Evolutionary conservation across 768 basidiomycete genomes (phyloP), one percentile per base, ranked within the genome.

Genomic region (Phaeolepiota aurea): DNA sequence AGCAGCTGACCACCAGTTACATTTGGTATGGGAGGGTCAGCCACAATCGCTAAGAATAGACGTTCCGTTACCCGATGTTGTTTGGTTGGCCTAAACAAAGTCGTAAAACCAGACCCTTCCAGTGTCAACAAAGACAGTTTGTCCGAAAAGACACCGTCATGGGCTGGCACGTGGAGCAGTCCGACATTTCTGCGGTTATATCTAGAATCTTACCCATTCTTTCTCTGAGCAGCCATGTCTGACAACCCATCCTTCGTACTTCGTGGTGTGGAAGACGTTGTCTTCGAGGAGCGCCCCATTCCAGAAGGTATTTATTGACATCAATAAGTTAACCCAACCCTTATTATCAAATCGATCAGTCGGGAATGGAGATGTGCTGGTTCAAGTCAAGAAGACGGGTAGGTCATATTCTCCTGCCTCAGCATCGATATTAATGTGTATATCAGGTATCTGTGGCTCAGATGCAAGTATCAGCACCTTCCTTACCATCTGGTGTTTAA

Each of bases 311-410:
- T 44, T 74, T 50, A 41, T 32, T 4, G 12, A 13, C 28, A 18
- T 39, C 40, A 35, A 36, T 28, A 38, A 16, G 38, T 25, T 10
- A 23, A 43, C 40, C 41, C 32, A 37, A 15, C 25, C 13, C 32
- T 40, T 43, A 37, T 33, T 14, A 33, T 23, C 20, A 23, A 35
- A 30, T 28, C 7, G 22, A 35, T 37, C 53, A 85, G 84, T 86
- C 46, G 67, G 72, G 14, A 73, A 72, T 41, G 68, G 82, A 54
- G 85, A 96, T 47, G 89, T 91, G 31, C 77, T 97, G 15, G 78
- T 98, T 22, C 71, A 85, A 51, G 84, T 97, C 31, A 91, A 89
- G 66, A 92, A 92, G 66, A 94, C 92, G 13, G 91, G 88, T 81
- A 44, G 44, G 72, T 51, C 28, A 30, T 30, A 19, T 42, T 11